A percentile compares a stretch with the other conserved stretches of the same genome.
Conservation (phyloP, 305 asterid species). For the Plantago coronopus region DNA sequence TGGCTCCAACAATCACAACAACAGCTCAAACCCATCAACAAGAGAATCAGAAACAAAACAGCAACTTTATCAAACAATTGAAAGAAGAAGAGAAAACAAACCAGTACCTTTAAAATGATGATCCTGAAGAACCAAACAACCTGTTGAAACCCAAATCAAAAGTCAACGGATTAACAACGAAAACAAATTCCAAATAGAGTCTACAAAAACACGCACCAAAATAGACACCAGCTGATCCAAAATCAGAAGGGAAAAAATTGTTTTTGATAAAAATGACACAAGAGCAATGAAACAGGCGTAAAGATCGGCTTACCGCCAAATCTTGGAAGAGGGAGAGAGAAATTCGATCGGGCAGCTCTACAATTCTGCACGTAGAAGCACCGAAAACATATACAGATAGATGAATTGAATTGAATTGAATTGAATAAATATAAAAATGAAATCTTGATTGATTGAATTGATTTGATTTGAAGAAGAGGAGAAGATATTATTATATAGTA, state of each 20-base stretch:
- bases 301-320: slow-evolving; percentile 61
- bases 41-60: not conserved
- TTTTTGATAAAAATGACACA: slow-evolving; percentile 2
- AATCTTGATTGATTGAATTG: slow-evolving; percentile 12
- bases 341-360: slow-evolving; percentile 21
- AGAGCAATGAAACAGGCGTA: slow-evolving; percentile 28
- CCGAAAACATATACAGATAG: slow-evolving; percentile 10
- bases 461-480: too few species aligned
- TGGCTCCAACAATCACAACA: not conserved
- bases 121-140: slow-evolving; percentile 14
- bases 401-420: slow-evolving; percentile 2
- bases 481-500: slow-evolving; percentile 12
- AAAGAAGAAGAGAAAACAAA: too few species aligned
- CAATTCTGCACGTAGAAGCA: not conserved
- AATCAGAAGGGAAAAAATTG: slow-evolving; percentile 4
- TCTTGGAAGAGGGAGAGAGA: slow-evolving; percentile 32
- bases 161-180: slow-evolving; percentile 24
- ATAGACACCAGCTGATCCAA: slow-evolving; percentile 15
- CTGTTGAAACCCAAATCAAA: slow-evolving; percentile 23
- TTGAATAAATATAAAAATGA: not conserved
- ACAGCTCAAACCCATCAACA: not conserved
- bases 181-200: slow-evolving; percentile 14
- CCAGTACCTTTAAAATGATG: slow-evolving; percentile 19
- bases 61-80: not conserved
- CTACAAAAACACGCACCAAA: slow-evolving; percentile 12